Evolutionary conservation across 495 filamentous ascomycete genomes (phyloP), one percentile per base, ranked within the genome.

Genomic region (Xylaria bambusicola): DNA sequence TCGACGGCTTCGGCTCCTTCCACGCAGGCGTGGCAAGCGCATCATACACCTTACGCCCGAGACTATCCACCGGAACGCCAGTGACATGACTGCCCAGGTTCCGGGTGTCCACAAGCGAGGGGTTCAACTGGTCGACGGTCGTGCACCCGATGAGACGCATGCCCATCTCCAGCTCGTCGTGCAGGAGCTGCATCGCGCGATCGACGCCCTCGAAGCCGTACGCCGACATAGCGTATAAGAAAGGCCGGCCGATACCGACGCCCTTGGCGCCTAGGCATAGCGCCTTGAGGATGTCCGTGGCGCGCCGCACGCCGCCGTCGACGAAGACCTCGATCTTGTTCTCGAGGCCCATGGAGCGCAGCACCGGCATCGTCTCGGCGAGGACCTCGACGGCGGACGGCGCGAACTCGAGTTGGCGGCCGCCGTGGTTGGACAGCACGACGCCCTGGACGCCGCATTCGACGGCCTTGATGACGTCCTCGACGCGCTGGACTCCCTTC

Each of bases 111-210:
- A 98, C 67, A 69, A 98, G 59, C 12, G 82, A 84, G 6, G 92
- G 87, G 57, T 86, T 91, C 52, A 98, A 74, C 53, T 98, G 87
- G 35, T 83, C 86, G 21, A 98, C 70, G 38, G 68, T 84, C 1
- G 79, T 81, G 27, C 85, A 88, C 13, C 94, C 94, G 64, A 98
- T 91, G 62, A 98, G 77, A 8, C 95, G 84, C 94, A 98, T 98
- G 66, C 90, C 90, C 93, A 98, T 97, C 80, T 93, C 93, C 87
- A 98, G 92, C 82, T 98, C 94, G 70, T 98, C 94, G 79, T 91
- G 95, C 59, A 98, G 83, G 62, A 98, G 78, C 76, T 93, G 89
- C 87, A 97, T 97, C 20, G 93, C 94, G 15, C 91, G 82, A 62
- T 94, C 87, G 24, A 97, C 93, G 59, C 94, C 94, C 2, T 86